Percentiles rank a stretch among this genome's conserved stretches.
Evolutionary conservation across 1,139 yeast species (phyloP).

Genomic region (Schwanniomyces etchellsii): DNA sequence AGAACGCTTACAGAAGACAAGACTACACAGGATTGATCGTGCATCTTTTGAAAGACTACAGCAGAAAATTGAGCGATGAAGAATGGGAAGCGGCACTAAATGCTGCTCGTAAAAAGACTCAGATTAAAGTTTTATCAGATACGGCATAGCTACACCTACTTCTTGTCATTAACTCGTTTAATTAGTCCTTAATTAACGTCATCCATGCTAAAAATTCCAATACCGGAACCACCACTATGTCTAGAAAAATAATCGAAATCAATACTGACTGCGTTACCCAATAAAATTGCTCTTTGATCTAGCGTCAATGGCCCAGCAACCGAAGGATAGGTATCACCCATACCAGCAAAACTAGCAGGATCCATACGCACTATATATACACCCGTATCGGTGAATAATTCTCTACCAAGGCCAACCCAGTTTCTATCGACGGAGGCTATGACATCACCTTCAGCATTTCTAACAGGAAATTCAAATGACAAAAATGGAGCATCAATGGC

Average conservation of each 20-base stretch:
- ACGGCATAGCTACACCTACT: background rate
- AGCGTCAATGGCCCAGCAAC: conserved; percentile 50
- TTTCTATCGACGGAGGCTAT: conserved; percentile 81
- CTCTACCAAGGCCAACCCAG: conserved; percentile 94
- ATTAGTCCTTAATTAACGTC: conserved; percentile 20
- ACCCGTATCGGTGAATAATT: conserved; percentile 90
- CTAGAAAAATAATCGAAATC: conserved; percentile 94
- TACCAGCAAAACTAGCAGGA: conserved; percentile 52
- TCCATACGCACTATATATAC: conserved; percentile 85
- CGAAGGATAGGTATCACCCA: conserved; percentile 35
- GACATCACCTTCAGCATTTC: conserved; percentile 50
- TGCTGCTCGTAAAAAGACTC: conserved; percentile 22
- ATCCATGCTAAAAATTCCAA: conserved; percentile 33
- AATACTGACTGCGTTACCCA: conserved; percentile 84
- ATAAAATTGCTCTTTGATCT: conserved; percentile 79
- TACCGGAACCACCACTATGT: conserved; percentile 59
- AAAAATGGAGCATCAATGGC: conserved; percentile 81
- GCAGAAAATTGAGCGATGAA: conserved; percentile 28
- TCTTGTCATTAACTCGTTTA: background rate
- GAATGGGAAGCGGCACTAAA: conserved; percentile 40
- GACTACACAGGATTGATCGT: conserved; percentile 52
- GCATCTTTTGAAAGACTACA: conserved; percentile 38
- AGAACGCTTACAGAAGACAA: conserved; percentile 45
- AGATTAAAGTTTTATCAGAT: conserved; percentile 4
- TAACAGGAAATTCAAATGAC: conserved; percentile 79